Percentiles rank a stretch among this genome's conserved stretches.
These are phyloP conservation scores for Penicillium sclerotigenum DNA, from an alignment of 2,329 filamentous ascomycete species.

Conservation along the genomic window DNA sequence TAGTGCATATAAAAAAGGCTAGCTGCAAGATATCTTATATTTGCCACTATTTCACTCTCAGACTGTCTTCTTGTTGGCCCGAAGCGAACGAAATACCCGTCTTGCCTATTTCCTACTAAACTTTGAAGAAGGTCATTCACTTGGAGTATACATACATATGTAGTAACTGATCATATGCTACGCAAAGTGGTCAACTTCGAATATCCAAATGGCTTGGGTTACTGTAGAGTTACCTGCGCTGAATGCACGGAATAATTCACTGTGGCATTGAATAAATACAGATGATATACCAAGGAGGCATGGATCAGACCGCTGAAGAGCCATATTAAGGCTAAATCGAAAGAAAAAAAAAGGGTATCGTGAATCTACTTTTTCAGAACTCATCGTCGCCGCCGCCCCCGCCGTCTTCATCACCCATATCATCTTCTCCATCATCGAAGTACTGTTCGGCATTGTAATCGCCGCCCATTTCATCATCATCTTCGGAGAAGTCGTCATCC, in stretches of 20 bases:
- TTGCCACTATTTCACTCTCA: neutral
- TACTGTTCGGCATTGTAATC: conserved; percentile 66
- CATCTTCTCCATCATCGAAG: conserved; percentile 58
- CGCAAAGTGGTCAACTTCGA: neutral
- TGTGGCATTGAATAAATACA: neutral
- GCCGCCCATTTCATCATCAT: conserved; percentile 57
- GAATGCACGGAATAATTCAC: neutral
- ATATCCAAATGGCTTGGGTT: neutral
- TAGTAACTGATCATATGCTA: neutral
- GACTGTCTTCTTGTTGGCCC: neutral
- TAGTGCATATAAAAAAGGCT: neutral
- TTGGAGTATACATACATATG: neutral
- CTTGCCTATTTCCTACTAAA: neutral
- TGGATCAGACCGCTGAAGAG: neutral
- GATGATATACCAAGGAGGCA: neutral
- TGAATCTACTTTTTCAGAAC: conserved; percentile 30
- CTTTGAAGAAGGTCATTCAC: neutral
- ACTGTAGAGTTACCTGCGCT: neutral
- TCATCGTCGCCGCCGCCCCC: conserved; percentile 48
- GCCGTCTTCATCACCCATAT: conserved; percentile 54
- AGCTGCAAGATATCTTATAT: neutral
- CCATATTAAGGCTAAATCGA: conserved; percentile 9
- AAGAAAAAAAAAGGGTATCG: conserved; percentile 32
- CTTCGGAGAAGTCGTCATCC: conserved; percentile 58
- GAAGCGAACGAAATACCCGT: too few species aligned